These are phyloP conservation scores for Wickerhamiella infanticola DNA, from an alignment of 1,139 yeast species.

Conservation along the genomic window DNA sequence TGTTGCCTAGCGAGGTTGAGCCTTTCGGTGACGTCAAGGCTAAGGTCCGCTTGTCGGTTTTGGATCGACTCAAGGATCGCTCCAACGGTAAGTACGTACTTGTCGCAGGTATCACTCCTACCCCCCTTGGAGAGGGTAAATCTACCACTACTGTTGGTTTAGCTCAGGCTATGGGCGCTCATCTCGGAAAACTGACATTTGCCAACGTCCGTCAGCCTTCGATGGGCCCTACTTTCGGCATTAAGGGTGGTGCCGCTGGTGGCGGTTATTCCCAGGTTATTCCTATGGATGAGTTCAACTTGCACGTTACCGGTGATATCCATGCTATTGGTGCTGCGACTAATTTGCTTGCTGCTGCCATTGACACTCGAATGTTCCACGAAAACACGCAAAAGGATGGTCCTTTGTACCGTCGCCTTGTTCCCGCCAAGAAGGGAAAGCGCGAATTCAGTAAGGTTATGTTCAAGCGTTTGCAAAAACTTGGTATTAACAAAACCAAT, in stretches of 20 bases:
- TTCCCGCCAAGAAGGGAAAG: constrained; percentile 70
- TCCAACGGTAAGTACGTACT: constrained; percentile 78
- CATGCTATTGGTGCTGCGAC: constrained; percentile 96
- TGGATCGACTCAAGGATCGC: constrained; percentile 55
- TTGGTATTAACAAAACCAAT: constrained; percentile 66
- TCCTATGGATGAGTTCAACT: constrained; percentile 98
- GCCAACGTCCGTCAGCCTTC: constrained; percentile 98
- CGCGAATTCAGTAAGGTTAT: constrained; percentile 70
- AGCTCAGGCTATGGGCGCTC: constrained; percentile 93
- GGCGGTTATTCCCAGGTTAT: constrained; percentile 98
- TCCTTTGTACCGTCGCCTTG: constrained; percentile 71
- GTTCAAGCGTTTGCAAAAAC: constrained; percentile 60
- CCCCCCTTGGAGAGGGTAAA: constrained; percentile 97
- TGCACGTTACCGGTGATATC: constrained; percentile 96
- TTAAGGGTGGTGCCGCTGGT: constrained; percentile 99
- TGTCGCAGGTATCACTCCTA: constrained; percentile 96
- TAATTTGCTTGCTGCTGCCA: constrained; percentile 91
- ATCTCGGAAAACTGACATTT: constrained; percentile 67
- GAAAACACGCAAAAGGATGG: constrained; percentile 87
- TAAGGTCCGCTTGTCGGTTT: constrained; percentile 60
- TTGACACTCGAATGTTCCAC: constrained; percentile 96
- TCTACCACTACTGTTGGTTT: constrained; percentile 94
- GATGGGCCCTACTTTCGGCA: constrained; percentile 98
- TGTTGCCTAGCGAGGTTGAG: constrained; percentile 69
- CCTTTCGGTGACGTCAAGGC: constrained; percentile 89